Conservation (phyloP, 2,329 filamentous ascomycete genomes). For the Hypoxylon sp. region DNA sequence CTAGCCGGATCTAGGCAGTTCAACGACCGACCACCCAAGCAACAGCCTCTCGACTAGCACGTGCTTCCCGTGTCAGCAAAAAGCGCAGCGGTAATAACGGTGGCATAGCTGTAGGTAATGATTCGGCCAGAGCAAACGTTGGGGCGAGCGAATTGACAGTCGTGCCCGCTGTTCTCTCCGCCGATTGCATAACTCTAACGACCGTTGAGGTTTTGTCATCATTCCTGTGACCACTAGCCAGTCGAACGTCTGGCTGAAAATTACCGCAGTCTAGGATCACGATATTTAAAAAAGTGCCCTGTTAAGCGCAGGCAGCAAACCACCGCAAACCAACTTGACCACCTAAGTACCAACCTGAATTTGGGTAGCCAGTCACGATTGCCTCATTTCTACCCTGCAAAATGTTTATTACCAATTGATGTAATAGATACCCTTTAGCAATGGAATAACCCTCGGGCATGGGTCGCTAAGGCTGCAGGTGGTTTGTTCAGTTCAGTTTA, state of each 20-base stretch:
- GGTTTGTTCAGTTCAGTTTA: conserved; percentile 26
- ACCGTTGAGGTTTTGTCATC: conserved; percentile 34
- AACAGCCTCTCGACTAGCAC: conserved; percentile 32
- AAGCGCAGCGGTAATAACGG: conserved; percentile 21
- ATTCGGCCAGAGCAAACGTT: conserved; percentile 37
- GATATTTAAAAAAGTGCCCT: conserved; percentile 27
- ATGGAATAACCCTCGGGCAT: neutral
- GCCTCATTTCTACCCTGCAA: conserved; percentile 20
- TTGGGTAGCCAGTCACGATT: conserved; percentile 32
- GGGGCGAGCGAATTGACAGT: conserved; percentile 34
- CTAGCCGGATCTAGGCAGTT: conserved; percentile 41
- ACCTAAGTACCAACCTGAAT: conserved; percentile 20
- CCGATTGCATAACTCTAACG: conserved; percentile 31
- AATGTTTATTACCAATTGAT: conserved; percentile 28
- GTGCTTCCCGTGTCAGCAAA: conserved; percentile 32
- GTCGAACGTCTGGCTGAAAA: conserved; percentile 28
- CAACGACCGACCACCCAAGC: conserved; percentile 30
- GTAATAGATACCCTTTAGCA: conserved; percentile 27
- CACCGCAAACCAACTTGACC: conserved; percentile 15
- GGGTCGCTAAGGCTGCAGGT: conserved; percentile 20
- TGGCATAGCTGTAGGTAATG: conserved; percentile 27
- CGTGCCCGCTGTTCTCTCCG: conserved; percentile 19
- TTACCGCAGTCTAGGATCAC: conserved; percentile 39
- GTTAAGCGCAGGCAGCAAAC: conserved; percentile 35
- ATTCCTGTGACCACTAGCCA: conserved; percentile 30